Conservation (phyloP, 352 stramenopile species). For the Phytopythium sindhum region DNA sequence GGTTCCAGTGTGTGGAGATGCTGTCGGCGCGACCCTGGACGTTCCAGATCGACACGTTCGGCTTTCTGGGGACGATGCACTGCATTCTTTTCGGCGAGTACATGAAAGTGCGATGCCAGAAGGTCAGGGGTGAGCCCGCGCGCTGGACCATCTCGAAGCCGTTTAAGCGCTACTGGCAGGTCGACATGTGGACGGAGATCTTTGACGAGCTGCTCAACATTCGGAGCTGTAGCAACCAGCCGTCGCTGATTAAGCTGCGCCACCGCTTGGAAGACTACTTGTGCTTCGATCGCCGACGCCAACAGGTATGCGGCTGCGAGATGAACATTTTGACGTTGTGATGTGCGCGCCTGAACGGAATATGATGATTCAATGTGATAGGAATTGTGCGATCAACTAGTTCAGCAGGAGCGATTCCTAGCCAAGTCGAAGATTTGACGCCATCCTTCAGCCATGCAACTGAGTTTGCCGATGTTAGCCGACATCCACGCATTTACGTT, state of each 20-base stretch:
- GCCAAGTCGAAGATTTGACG: constrained; percentile 31
- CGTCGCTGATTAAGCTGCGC: constrained; percentile 41
- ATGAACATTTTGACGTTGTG: background rate
- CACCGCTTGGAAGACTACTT: constrained; percentile 60
- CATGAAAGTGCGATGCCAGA: constrained; percentile 58
- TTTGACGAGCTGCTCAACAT: constrained; percentile 79
- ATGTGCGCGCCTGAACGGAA: background rate
- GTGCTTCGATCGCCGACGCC: constrained; percentile 28
- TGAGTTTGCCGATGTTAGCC: too few relatives aligned
- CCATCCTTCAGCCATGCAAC: background rate
- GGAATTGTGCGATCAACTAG: constrained; percentile 53
- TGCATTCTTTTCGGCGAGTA: constrained; percentile 86
- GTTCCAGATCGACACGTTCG: constrained; percentile 84
- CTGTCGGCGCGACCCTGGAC: constrained; percentile 69
- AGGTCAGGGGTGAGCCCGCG: constrained; percentile 17
- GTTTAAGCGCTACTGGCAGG: constrained; percentile 84
- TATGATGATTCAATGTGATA: constrained; percentile 12
- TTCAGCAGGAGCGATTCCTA: constrained; percentile 51
- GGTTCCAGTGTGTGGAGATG: constrained; percentile 87
- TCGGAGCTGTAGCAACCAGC: constrained; percentile 57
- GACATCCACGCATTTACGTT: too few relatives aligned
- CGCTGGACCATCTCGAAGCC: constrained; percentile 44
- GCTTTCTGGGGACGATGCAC: constrained; percentile 66
- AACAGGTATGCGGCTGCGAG: constrained; percentile 28
- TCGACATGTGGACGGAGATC: constrained; percentile 64